Conservation (phyloP, 2,329 filamentous ascomycete genomes). For the Aureobasidium sp. region DNA sequence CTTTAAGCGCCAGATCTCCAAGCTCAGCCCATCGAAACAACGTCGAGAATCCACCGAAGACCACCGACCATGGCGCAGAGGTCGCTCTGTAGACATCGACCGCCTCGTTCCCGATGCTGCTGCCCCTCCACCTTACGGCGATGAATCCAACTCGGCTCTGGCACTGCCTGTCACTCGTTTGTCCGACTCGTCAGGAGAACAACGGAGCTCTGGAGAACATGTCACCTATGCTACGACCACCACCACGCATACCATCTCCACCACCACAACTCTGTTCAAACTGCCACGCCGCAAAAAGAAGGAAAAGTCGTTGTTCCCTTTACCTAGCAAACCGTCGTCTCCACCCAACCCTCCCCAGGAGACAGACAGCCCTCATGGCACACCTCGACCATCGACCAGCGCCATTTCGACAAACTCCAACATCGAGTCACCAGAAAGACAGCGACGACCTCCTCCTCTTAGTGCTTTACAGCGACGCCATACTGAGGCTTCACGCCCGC, state of each 20-base stretch:
- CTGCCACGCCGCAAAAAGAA: slow-evolving; percentile 69
- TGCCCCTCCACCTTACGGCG: slow-evolving; percentile 50
- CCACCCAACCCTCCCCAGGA: slow-evolving; percentile 20
- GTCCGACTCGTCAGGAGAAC: slow-evolving; percentile 84
- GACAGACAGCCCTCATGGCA: slow-evolving; percentile 13
- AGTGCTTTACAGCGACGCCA: slow-evolving; percentile 15
- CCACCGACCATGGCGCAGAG: slow-evolving; percentile 14
- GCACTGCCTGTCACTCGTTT: slow-evolving; percentile 56
- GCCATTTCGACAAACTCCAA: slow-evolving; percentile 21
- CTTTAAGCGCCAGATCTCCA: slow-evolving; percentile 25
- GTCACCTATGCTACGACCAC: slow-evolving; percentile 50
- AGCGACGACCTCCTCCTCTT: slow-evolving; percentile 15
- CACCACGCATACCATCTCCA: slow-evolving; percentile 54
- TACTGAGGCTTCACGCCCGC: slow-evolving; percentile 10
- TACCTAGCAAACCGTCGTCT: slow-evolving; percentile 63
- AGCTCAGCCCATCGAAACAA: slow-evolving; percentile 20
- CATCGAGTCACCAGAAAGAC: slow-evolving; percentile 16
- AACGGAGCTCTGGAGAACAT: slow-evolving; percentile 57
- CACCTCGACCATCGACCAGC: slow-evolving; percentile 28
- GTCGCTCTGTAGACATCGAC: slow-evolving; percentile 6
- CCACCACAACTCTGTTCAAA: slow-evolving; percentile 65
- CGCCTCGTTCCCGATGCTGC: slow-evolving; percentile 13
- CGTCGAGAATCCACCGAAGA: slow-evolving; percentile 22
- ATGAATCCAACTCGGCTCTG: slow-evolving; percentile 53
- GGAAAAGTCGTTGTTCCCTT: slow-evolving; percentile 65